Conservation (phyloP, 305 asterid genomes). For the Fraxinus albicans region DNA sequence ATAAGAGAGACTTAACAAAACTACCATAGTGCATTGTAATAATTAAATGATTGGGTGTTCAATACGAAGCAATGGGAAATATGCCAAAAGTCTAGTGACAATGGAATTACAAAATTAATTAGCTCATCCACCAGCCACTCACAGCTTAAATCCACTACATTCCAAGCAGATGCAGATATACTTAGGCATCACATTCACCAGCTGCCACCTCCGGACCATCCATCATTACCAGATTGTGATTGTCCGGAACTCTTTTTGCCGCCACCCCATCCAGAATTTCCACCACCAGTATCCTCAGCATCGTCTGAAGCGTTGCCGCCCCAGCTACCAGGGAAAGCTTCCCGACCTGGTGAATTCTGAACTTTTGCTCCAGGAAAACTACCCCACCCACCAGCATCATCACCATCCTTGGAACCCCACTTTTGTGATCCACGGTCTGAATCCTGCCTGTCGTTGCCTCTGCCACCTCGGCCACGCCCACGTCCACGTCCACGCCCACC, state of each 20-base stretch:
- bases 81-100: neutral
- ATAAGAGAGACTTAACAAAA: neutral
- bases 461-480: constrained; percentile 54
- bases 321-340: constrained; percentile 48
- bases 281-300: constrained; percentile 29
- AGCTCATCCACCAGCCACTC: constrained; percentile 23
- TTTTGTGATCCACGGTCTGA: constrained; percentile 52
- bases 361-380: constrained; percentile 46
- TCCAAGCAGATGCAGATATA: neutral
- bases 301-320: constrained; percentile 22
- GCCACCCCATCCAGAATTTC: constrained; percentile 52
- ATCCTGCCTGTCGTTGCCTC: constrained; percentile 49
- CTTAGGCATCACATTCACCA: neutral
- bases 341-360: constrained; percentile 50
- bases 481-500: constrained; percentile 65
- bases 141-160: neutral
- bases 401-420: constrained; percentile 66
- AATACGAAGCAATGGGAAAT: neutral
- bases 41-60: neutral
- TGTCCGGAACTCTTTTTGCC: constrained; percentile 33
- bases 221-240: constrained; percentile 33
- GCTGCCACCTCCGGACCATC: constrained; percentile 21
- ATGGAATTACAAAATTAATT: neutral
- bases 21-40: neutral
- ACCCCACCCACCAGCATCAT: constrained; percentile 57